phyloP scores from a whole-genome alignment of 2,329 filamentous ascomycete genomes.

The Penicillium aurantiogriseum region DNA sequence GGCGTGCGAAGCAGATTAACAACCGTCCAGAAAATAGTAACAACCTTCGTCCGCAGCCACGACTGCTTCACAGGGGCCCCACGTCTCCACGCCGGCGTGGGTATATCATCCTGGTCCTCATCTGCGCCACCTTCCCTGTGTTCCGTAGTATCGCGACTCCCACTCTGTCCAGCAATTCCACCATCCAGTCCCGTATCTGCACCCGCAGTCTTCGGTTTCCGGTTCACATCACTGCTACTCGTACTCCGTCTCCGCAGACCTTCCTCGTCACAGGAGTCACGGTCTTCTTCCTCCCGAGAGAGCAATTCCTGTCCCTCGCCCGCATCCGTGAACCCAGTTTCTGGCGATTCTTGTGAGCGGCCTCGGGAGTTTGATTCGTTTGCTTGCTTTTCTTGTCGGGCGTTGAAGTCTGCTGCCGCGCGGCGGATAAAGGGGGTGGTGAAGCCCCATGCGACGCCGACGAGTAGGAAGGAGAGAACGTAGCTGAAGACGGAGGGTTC shows the following conservation, averaged over 20 bases:
- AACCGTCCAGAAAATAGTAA: slow-evolving; percentile 69
- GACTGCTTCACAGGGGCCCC: slow-evolving; percentile 35
- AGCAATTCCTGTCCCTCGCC: slow-evolving; percentile 20
- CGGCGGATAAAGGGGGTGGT: slow-evolving; percentile 89
- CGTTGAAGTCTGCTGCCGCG: slow-evolving; percentile 73
- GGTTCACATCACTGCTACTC: slow-evolving; percentile 12
- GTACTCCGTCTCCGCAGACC: slow-evolving; percentile 16
- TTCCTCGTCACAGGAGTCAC: background rate
- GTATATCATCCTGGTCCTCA: slow-evolving; percentile 15
- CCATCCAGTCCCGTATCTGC: slow-evolving; percentile 39
- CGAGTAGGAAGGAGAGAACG: slow-evolving; percentile 82
- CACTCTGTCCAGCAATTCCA: slow-evolving; percentile 43
- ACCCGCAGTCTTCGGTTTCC: slow-evolving; percentile 34
- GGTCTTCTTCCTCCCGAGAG: slow-evolving; percentile 2
- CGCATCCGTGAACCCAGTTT: background rate
- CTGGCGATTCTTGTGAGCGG: slow-evolving; percentile 3
- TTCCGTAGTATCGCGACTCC: background rate
- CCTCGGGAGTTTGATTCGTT: background rate
- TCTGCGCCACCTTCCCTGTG: slow-evolving; percentile 9
- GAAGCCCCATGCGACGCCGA: slow-evolving; percentile 89
- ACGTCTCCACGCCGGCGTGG: slow-evolving; percentile 34
- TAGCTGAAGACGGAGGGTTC: slow-evolving; percentile 65
- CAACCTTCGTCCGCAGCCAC: slow-evolving; percentile 62
- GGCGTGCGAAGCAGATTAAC: slow-evolving; percentile 76
- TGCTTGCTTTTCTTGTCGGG: slow-evolving; percentile 45